Evolutionary conservation across 495 filamentous ascomycete species (phyloP).

Genomic region (Penicillium lividum): DNA sequence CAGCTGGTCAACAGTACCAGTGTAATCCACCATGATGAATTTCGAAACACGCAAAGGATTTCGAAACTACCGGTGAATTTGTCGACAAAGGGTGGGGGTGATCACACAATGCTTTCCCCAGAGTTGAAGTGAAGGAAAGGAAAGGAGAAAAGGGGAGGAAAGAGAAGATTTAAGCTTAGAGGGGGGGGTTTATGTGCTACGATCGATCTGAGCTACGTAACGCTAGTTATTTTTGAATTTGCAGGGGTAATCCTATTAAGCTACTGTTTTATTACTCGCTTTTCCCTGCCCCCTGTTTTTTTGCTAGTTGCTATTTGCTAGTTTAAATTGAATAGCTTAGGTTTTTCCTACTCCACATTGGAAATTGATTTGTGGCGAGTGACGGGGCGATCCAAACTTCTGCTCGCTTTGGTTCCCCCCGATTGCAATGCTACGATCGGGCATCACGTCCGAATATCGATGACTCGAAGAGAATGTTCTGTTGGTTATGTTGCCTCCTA

Average conservation of each 20-base stretch:
- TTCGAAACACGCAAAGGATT: neutral
- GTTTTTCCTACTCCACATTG: neutral
- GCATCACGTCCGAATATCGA: constrained; percentile 10
- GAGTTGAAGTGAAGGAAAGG: constrained; percentile 5
- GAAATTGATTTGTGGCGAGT: constrained; percentile 17
- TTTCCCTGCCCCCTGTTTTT: neutral
- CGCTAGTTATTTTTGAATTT: constrained; percentile 4
- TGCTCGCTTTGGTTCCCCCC: constrained; percentile 7
- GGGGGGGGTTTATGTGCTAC: constrained; percentile 17
- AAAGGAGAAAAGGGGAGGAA: constrained; percentile 6
- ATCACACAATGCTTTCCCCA: constrained; percentile 2
- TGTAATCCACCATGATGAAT: constrained; percentile 31
- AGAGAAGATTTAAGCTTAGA: constrained; percentile 22
- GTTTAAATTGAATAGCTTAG: neutral
- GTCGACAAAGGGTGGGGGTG: constrained; percentile 5
- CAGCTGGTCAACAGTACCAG: constrained; percentile 31
- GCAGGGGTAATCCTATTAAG: neutral
- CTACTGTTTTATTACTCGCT: constrained; percentile 1
- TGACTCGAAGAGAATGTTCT: constrained; percentile 18
- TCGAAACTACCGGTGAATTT: neutral
- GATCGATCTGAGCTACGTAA: constrained; percentile 32
- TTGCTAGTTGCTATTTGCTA: neutral
- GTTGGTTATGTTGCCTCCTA: neutral
- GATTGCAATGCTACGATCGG: constrained; percentile 7
- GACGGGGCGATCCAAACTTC: constrained; percentile 23